Evolutionary conservation across 1,284 basidiomycete species (phyloP), one percentile per base, ranked within the genome.

Genomic region (Marasmius sp.): DNA sequence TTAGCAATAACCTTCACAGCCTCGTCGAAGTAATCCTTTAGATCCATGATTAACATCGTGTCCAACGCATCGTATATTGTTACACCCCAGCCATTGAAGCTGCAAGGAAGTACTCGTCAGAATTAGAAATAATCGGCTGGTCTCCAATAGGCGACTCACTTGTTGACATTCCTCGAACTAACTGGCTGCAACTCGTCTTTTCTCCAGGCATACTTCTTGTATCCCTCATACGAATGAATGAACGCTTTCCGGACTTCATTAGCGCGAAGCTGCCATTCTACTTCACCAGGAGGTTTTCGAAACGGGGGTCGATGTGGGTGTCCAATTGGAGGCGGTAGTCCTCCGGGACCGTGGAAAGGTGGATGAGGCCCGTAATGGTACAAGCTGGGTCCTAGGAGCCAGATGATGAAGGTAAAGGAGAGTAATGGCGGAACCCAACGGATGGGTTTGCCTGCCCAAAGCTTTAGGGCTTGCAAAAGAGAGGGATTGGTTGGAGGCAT

Each of bases 171-270:
- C 2, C 60, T 63, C 52, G 83, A 81, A 2, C 81, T 76, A 18
- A 87, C 7, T 0, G 89, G 88, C n/a, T 68, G 70, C 11, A 91
- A 71, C 70, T 92, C 89, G 62, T 92, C 89, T 20, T 78, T 77
- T 11, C 83, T 83, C 5, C 79, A 78, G 0, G 88, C 87, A 65
- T 83, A 78, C 34, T 68, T 68, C 66, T 85, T 80, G 66, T 91
- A 92, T 1, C 84, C 86, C 37, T 75, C 71, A 66, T 89, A 92
- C 0, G 88, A 86, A 70, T 89, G 85, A 48, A 78, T 57, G 70
- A 89, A 91, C 0, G 88, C 86, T 11, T 76, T 64, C 68, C 81
- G 86, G 18, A 91, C 87, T 57, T 80, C 73, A 8, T 76, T 72
- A 0, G 89, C 86, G 34, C 85, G 76, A 18, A 72, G 69, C 10